These are phyloP conservation scores for button mushroom (Agaricus bisporus) DNA, from an alignment of 768 basidiomycete genomes.

Conservation along the genomic window DNA sequence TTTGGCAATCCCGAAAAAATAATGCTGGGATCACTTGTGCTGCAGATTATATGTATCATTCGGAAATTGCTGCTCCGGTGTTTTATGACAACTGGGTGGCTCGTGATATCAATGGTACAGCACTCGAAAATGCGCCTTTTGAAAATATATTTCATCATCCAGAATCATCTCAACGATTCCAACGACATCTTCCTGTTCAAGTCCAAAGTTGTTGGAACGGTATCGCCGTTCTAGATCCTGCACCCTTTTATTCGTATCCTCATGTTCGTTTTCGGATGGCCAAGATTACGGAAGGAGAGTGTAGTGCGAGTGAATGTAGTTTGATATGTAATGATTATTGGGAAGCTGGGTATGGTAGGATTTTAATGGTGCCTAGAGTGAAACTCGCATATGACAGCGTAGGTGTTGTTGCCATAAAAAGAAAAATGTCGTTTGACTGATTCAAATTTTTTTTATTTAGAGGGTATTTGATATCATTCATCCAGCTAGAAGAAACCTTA, in stretches of 20 bases:
- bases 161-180: constrained; percentile 74
- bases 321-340: constrained; percentile 99
- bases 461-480: constrained; percentile 95
- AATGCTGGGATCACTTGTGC: constrained; percentile 99
- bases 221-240: constrained; percentile 91
- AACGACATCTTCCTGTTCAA: constrained; percentile 88
- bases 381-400: constrained; percentile 94
- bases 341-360: constrained; percentile 91
- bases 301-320: constrained; percentile 92
- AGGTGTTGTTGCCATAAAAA: too few relatives aligned
- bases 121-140: constrained; percentile 96
- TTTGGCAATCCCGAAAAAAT: constrained; percentile 89
- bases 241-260: constrained; percentile 88
- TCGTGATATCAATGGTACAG: constrained; percentile 96
- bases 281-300: constrained; percentile 78
- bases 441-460: constrained; percentile 30
- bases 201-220: constrained; percentile 99
- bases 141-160: constrained; percentile 89
- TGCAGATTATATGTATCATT: constrained; percentile 98
- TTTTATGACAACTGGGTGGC: constrained; percentile 99
- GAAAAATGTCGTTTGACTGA: too few relatives aligned
- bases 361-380: constrained; percentile 96
- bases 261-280: constrained; percentile 98
- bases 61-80: constrained; percentile 87
- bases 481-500: constrained; percentile 83